Percentiles rank a stretch among this genome's conserved stretches.
These are phyloP conservation scores for Heimioporus retisporus DNA, from an alignment of 1,284 basidiomycete species.

Conservation along the genomic window DNA sequence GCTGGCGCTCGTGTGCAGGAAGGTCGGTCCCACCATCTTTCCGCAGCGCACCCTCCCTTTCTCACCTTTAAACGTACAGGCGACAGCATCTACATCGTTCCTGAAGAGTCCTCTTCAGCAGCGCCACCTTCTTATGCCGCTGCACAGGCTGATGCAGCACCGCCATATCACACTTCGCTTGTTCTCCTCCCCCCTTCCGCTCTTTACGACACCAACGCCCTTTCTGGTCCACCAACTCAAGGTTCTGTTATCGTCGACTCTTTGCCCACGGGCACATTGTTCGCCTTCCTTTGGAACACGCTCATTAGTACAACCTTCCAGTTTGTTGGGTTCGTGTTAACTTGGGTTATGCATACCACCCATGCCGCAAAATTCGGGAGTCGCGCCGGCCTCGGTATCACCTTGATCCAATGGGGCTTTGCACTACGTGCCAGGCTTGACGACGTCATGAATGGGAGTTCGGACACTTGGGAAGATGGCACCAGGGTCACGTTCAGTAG, in stretches of 20 bases:
- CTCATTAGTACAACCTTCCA: constrained; percentile 97
- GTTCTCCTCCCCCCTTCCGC: constrained; percentile 82
- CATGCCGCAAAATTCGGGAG: constrained; percentile 97
- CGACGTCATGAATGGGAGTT: constrained; percentile 40
- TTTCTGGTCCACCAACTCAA: constrained; percentile 43
- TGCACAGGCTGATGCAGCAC: constrained; percentile 95
- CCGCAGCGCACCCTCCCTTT: neutral
- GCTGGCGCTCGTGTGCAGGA: constrained; percentile 67
- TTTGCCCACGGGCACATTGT: constrained; percentile 82
- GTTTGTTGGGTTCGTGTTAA: constrained; percentile 96
- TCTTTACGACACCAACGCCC: constrained; percentile 48
- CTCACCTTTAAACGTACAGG: constrained; percentile 51
- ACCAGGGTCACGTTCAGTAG: constrained; percentile 49
- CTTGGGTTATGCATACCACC: constrained; percentile 94
- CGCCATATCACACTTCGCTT: constrained; percentile 98
- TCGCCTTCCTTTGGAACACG: constrained; percentile 94
- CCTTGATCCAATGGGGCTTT: constrained; percentile 95
- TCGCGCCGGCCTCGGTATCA: constrained; percentile 94
- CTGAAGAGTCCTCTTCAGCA: constrained; percentile 85
- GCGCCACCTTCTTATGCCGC: constrained; percentile 91
- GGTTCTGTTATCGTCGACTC: constrained; percentile 84
- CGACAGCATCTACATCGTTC: constrained; percentile 79
- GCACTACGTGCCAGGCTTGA: constrained; percentile 69
- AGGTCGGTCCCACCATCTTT: constrained; percentile 53
- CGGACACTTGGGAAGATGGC: constrained; percentile 38